Base-by-base conservation (phyloP, 768 basidiomycete genomes). In the Trametes meyenii region DNA sequence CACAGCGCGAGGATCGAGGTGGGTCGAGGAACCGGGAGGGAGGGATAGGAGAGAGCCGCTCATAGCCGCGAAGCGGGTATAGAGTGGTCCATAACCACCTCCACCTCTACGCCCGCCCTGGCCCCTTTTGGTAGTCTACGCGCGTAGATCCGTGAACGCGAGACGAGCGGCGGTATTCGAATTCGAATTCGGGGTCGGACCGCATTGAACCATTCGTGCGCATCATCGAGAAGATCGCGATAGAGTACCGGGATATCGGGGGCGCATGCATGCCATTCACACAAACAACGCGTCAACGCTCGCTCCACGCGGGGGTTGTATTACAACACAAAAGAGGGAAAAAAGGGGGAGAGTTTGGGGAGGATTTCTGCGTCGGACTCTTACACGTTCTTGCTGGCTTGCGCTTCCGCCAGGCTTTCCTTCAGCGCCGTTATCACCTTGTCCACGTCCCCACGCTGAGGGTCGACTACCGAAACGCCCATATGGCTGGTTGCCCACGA, bases 381-480 rank as follows among this genome's bases (percentile, higher is more conserved):
- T 69, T 69, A 69, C 70, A 63, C 68, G 58, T 69, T 60, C 67
- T 71, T 71, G 67, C 68, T 70, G 39, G 70, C 70, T 26, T 63
- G 62, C 42, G 72, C 73, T 54, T 80, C 83, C 16, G 73, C 58
- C 53, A 92, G 69, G 3, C 82, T 76, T 58, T 86, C 86, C 69
- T 81, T 81, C 72, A 97, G 72, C 5, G 85, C 85, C 14, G 77
- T 74, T 46, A 93, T 78, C 58, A 97, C 77, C 70, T 76, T 86
- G 66, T 92, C 87, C 13, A 96, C 72, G 71, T 98, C 95, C 0
- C 84, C 88, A 55, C 94, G 81, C 58, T 81, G 67, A 23, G 76
- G 54, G 60, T 94, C 85, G 7, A 90, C 86, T 21, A 84, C 95
- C n/a, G 89, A 87, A 58, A 88, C 72, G 52, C 96, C 96, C 94